Conservation (phyloP, 139 green algal species). For the Ettlia oleoabundans region DNA sequence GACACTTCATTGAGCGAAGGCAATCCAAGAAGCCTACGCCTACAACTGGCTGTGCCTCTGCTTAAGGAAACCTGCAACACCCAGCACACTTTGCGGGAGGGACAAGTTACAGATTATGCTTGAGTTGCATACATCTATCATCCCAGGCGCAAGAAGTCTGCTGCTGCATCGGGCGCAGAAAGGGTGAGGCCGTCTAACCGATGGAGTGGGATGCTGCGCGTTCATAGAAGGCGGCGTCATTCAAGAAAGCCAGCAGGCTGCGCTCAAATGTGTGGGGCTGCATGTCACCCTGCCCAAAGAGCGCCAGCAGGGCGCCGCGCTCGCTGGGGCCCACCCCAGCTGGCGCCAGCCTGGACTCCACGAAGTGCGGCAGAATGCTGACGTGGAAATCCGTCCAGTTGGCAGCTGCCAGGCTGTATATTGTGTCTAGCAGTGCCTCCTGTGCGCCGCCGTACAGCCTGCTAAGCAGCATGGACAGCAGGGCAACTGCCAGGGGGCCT, state of each 20-base stretch:
- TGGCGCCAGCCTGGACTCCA: not conserved
- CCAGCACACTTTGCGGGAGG: too few relatives aligned
- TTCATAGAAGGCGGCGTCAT: slow-evolving; percentile 27
- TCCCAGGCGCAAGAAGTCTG: too few relatives aligned
- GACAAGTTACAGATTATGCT: too few relatives aligned
- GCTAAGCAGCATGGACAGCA: slow-evolving; percentile 37
- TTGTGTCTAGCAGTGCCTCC: slow-evolving; percentile 24
- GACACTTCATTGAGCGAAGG: not conserved
- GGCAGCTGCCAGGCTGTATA: slow-evolving; percentile 27
- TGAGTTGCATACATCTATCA: too few relatives aligned
- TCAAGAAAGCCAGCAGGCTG: slow-evolving; percentile 25
- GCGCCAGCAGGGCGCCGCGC: not conserved
- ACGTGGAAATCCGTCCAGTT: slow-evolving; percentile 32
- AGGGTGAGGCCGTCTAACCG: not conserved
- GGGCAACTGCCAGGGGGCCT: slow-evolving; percentile 5
- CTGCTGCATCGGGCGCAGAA: too few relatives aligned
- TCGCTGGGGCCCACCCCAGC: slow-evolving; percentile 10
- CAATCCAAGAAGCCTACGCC: too few relatives aligned
- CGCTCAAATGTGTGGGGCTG: slow-evolving; percentile 30
- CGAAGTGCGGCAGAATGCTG: not conserved
- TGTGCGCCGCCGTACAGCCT: slow-evolving; percentile 29
- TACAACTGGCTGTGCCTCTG: too few relatives aligned
- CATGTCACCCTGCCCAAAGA: slow-evolving; percentile 25
- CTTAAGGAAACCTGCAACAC: too few relatives aligned
- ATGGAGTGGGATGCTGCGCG: not conserved